Conservation (phyloP, 495 filamentous ascomycete genomes). For the Polyplosphaeria fusca region DNA sequence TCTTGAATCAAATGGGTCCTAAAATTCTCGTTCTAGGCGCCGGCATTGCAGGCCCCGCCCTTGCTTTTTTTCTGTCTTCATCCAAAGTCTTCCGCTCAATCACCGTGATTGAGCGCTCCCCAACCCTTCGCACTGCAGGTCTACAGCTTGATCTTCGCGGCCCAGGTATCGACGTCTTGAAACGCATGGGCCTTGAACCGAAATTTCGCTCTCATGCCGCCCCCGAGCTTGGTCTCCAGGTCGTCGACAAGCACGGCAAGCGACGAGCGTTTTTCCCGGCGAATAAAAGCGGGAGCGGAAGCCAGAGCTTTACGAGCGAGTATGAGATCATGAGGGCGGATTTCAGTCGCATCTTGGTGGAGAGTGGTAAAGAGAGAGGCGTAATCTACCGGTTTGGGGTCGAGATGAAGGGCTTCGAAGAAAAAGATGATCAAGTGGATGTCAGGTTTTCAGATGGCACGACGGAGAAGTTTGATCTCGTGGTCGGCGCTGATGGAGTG, state of each 20-base stretch:
- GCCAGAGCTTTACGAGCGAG: conserved; percentile 43
- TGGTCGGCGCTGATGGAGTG: conserved; percentile 35
- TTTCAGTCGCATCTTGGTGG: conserved; percentile 38
- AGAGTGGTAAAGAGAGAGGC: conserved; percentile 36
- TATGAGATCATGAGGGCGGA: conserved; percentile 51
- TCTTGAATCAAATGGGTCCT: neutral
- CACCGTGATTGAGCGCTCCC: conserved; percentile 44
- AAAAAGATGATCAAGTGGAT: conserved; percentile 20
- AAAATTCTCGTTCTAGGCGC: neutral
- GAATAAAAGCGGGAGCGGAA: conserved; percentile 38
- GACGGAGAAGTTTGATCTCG: conserved; percentile 24
- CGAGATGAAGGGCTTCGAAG: conserved; percentile 16
- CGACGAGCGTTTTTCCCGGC: conserved; percentile 36
- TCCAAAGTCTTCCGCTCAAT: conserved; percentile 35
- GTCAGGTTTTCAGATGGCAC: conserved; percentile 29
- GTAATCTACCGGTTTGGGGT: conserved; percentile 42
- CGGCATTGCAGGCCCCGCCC: neutral
- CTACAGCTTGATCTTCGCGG: conserved; percentile 45
- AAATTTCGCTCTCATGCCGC: conserved; percentile 31
- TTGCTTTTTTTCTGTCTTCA: neutral
- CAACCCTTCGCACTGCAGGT: conserved; percentile 40
- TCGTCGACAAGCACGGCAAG: conserved; percentile 39
- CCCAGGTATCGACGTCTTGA: conserved; percentile 42
- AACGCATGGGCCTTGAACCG: conserved; percentile 43
- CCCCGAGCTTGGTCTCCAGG: conserved; percentile 39